These are phyloP conservation scores for Solanum ossicruentum DNA, from an alignment of 257 asterid genomes.

Conservation along the genomic window DNA sequence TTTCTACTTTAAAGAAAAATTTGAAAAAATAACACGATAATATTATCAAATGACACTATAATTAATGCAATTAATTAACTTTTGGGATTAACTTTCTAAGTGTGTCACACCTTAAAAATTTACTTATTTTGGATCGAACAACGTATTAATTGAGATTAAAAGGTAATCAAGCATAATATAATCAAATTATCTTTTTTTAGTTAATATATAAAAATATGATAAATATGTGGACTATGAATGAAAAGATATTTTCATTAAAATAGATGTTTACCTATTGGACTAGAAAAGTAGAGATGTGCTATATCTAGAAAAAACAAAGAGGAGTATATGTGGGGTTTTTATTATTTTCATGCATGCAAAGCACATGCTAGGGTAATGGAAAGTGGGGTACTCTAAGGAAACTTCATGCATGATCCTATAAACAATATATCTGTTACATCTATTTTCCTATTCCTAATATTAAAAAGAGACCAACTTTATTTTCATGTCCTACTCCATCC, in stretches of 20 bases:
- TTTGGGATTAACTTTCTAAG: not conserved
- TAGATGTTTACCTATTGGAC: not conserved
- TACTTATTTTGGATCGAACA: not conserved
- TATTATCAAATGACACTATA: not conserved
- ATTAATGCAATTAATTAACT: not conserved
- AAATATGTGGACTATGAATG: too few relatives aligned
- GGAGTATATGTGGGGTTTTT: not conserved
- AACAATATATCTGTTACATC: not conserved
- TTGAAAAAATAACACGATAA: not conserved
- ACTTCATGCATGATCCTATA: not conserved
- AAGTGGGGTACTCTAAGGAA: not conserved
- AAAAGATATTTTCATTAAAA: not conserved
- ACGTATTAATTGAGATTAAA: not conserved
- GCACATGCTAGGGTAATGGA: not conserved
- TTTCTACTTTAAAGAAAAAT: not conserved
- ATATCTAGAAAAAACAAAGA: not conserved
- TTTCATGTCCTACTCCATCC: not conserved
- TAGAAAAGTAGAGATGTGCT: not conserved
- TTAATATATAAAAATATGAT: not conserved
- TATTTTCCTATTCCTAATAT: not conserved
- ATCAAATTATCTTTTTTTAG: not conserved
- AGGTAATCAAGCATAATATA: not conserved
- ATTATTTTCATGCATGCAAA: not conserved
- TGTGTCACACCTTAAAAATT: not conserved
- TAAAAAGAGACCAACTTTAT: not conserved